Evolutionary conservation across 352 stramenopile genomes (phyloP).

Genomic region (Phytophthora kernoviae): DNA sequence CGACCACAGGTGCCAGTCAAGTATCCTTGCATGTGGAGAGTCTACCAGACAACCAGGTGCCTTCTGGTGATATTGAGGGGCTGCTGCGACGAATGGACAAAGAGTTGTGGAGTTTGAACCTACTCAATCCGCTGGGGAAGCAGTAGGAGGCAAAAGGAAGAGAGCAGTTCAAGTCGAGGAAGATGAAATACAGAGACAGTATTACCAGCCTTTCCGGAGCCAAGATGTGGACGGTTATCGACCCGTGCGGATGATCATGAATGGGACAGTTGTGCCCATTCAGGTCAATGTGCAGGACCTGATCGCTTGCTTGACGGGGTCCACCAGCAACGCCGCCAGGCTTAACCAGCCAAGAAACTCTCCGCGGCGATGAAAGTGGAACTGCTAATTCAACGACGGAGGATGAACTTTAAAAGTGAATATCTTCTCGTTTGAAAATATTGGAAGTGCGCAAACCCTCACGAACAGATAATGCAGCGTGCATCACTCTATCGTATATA

Average conservation of each 20-base stretch:
- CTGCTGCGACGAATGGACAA: background rate
- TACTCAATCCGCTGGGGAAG: background rate
- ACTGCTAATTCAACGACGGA: background rate
- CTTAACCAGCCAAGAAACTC: conserved; percentile 8
- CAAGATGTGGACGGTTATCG: conserved; percentile 48
- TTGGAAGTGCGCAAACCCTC: background rate
- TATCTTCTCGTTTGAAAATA: background rate
- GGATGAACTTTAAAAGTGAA: conserved; percentile 15
- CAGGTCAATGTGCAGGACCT: conserved; percentile 77
- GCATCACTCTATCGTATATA: conserved; percentile 53
- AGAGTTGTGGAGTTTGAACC: background rate
- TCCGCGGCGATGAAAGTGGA: conserved; percentile 3
- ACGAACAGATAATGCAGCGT: conserved; percentile 23
- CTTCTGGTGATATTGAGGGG: conserved; percentile 12
- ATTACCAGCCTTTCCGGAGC: conserved; percentile 9
- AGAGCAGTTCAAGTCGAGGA: conserved; percentile 18
- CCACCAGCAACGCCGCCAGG: conserved; percentile 16
- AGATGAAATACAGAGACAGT: conserved; percentile 16
- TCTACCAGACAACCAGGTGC: conserved; percentile 13
- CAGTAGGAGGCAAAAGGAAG: conserved; percentile 27
- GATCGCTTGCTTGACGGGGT: conserved; percentile 43
- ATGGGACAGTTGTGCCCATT: conserved; percentile 67
- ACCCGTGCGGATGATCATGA: conserved; percentile 74
- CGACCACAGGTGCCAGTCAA: background rate
- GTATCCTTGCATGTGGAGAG: conserved; percentile 13